Base-by-base conservation (phyloP, 179 eudicot genomes). In the Drosera spatulata region DNA sequence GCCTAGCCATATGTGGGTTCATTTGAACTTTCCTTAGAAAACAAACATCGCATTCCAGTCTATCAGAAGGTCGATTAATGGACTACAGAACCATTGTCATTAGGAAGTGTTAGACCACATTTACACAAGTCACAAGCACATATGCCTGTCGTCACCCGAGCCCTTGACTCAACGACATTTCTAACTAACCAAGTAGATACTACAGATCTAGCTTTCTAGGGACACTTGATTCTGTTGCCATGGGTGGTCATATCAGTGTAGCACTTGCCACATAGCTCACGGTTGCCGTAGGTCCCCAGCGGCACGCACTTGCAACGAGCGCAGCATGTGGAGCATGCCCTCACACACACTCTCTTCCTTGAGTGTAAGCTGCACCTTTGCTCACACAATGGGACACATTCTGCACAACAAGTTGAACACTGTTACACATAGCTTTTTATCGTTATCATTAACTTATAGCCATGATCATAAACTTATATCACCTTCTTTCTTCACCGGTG, bases 281-380 rank as follows among this genome's bases (percentile, higher is more conserved):
- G 68, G 84, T 87, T 84, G 6, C 95, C 95, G 44, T 75, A 80
- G 2, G 84, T 84, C 3, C 95, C 95, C 0, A 88, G 86, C 0
- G 95, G 95, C 42, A 87, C 95, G 51, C 95, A 87, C 61, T 82
- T 85, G 86, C 95, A 87, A 41, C 84, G 68, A 10, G 11, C 50
- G 39, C 95, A 87, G 64, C 95, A 87, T 0, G 91, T 72, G 48
- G 76, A 53, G 68, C 95, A 87, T 0, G 86, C 86, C 55, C 91
- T 77, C 66, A 66, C n/a, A 62, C 95, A 87, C 7, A 73, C 41
- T 2, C 66, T 45, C 76, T 70, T 41, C 67, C 86, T 77, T 3
- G 85, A 79, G 67, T 82, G 86, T 22, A 64, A 4, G 8, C 60
- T 73, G 71, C 95, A 87, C 69, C 95, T 77, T 59, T 58, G 80